Evolutionary conservation across 2,329 filamentous ascomycete genomes (phyloP).

Genomic region (Venturia oleaginea): DNA sequence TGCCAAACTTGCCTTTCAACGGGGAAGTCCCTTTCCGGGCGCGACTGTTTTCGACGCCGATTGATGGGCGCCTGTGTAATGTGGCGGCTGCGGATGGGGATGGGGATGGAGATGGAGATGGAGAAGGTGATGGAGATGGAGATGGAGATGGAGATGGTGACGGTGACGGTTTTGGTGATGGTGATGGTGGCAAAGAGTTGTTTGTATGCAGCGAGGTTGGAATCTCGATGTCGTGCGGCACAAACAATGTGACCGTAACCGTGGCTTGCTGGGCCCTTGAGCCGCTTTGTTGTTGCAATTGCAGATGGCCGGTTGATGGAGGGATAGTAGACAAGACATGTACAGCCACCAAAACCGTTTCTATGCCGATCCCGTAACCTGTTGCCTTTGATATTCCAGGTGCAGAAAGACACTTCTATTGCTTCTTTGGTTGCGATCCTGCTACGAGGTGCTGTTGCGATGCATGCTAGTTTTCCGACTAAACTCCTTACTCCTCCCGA

Average conservation of each 20-base stretch:
- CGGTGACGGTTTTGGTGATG: too few species aligned
- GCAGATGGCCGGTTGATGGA: background rate
- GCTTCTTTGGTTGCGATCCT: background rate
- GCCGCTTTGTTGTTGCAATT: background rate
- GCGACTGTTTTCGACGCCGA: background rate
- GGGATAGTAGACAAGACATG: background rate
- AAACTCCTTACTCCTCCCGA: too few species aligned
- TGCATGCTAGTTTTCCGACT: background rate
- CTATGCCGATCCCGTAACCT: background rate
- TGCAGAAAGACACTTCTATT: background rate
- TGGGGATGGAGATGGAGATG: too few species aligned
- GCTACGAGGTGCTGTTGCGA: background rate
- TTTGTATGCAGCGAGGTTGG: background rate
- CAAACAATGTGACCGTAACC: background rate
- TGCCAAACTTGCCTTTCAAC: background rate
- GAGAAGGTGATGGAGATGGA: too few species aligned
- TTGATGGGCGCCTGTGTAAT: background rate
- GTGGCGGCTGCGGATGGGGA: background rate
- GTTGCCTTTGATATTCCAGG: background rate
- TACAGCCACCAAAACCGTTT: background rate
- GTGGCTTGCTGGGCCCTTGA: background rate
- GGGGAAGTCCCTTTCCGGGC: background rate
- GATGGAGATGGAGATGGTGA: too few species aligned
- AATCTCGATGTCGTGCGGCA: background rate
- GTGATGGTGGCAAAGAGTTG: background rate